phyloP scores from a whole-genome alignment of 2,329 filamentous ascomycete species.

The Dryadomyces sulphureus region DNA sequence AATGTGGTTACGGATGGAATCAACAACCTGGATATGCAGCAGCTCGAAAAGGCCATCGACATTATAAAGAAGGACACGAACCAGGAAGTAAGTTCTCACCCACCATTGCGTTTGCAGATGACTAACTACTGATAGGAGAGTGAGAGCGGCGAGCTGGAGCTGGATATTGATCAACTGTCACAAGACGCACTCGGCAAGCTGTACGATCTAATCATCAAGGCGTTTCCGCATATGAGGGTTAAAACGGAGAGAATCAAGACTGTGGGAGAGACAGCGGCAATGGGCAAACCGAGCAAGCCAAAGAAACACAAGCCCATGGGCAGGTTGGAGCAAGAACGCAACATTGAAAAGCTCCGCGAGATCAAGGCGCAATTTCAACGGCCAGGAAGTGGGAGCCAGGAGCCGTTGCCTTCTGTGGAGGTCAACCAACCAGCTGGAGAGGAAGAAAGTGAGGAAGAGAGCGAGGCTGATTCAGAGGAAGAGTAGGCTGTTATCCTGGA shows the following conservation, averaged over 20 bases:
- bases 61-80: constrained; percentile 82
- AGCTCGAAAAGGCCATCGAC: constrained; percentile 66
- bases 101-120: not conserved
- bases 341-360: constrained; percentile 47
- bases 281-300: constrained; percentile 30
- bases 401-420: constrained; percentile 24
- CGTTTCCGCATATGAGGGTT: constrained; percentile 21
- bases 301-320: constrained; percentile 70
- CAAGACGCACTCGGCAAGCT: constrained; percentile 39
- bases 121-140: constrained; percentile 31
- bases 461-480: constrained; percentile 30
- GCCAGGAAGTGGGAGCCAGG: constrained; percentile 31
- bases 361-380: constrained; percentile 37
- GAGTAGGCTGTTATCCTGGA: constrained; percentile 14
- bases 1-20: constrained; percentile 81
- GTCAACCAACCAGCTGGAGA: constrained; percentile 15
- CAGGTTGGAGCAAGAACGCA: constrained; percentile 54
- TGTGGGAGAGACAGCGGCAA: constrained; percentile 12
- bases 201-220: constrained; percentile 27
- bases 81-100: constrained; percentile 45
- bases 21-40: constrained; percentile 61
- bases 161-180: constrained; percentile 44
- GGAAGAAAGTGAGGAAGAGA: constrained; percentile 36
- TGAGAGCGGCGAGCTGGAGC: constrained; percentile 41
- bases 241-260: constrained; percentile 19